Base-by-base conservation (phyloP, 768 basidiomycete species). In the Termitomyces sp. region DNA sequence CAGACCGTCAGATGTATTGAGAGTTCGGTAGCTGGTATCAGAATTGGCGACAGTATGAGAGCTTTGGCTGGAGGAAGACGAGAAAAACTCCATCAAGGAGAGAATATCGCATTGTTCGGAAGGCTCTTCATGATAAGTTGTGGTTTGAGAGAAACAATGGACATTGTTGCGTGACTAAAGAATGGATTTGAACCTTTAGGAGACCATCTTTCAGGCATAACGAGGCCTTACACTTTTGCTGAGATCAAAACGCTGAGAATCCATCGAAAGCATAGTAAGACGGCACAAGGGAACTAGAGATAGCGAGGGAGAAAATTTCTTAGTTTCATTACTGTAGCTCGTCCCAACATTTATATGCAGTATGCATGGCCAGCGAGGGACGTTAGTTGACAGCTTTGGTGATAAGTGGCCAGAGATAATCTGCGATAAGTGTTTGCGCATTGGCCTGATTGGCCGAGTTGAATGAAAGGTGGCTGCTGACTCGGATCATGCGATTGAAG, bases 221-320 rank as follows among this genome's bases (percentile, higher is more conserved):
- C 7, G 16, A 44, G n/a, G 16, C 27, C 56, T 44, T 56, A 69
- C 71, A 31, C 57, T 66, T 49, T 58, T 62, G n/a, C 57, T 63
- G 5, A 57, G 61, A 42, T 72, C 67, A 47, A 60, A 74, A 46
- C 73, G 61, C 55, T 73, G 71, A 53, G 69, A 56, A 53, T 69
- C 67, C 67, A 74, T 66, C 20, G 49, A 49, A 41, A 46, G 41
- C 42, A 56, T 56, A 37, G 55, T 56, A 41, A 43, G 47, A 55
- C n/a, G 32, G 44, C 39, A 46, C 50, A 49, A 29, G 37, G 49
- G 52, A 43, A 46, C 9, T 34, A 18, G 36, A 36, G 32, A 50
- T 50, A 34, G 22, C 13, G 34, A 47, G 22, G 36, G 29, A 58
- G 53, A 22, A 42, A 46, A 51, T 46, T 46, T 50, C 34, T 13